Conservation (phyloP, 805 yeast genomes). For the Saccharomycopsis fibuligera region DNA sequence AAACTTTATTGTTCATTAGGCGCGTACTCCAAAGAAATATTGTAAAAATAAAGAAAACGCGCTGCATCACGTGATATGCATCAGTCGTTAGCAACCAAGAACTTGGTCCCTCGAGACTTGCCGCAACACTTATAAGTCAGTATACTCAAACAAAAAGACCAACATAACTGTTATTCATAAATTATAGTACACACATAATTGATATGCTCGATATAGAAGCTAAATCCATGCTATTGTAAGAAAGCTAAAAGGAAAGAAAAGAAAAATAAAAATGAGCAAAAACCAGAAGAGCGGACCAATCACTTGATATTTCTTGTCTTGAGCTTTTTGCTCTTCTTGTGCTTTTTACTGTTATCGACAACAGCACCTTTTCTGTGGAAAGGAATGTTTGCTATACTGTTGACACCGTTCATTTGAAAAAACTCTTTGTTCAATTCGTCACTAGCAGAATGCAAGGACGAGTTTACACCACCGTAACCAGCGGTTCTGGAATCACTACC, state of each 20-base stretch:
- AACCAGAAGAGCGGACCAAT: not conserved
- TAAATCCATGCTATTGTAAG: too few species aligned
- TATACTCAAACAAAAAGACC: too few species aligned
- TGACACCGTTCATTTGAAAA: slow-evolving; percentile 59
- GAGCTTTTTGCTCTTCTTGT: slow-evolving; percentile 56
- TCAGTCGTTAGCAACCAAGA: too few species aligned
- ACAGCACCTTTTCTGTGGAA: slow-evolving; percentile 50
- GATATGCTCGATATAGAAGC: too few species aligned
- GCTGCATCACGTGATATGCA: too few species aligned
- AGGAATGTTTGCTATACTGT: slow-evolving; percentile 62
- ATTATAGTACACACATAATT: too few species aligned
- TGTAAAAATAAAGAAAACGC: too few species aligned
- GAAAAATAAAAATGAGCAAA: not conserved
- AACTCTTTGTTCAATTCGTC: slow-evolving; percentile 83
- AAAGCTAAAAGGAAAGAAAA: not conserved
- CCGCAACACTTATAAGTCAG: too few species aligned
- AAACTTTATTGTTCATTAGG: too few species aligned
- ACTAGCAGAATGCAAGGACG: slow-evolving; percentile 70
- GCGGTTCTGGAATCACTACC: slow-evolving; percentile 38
- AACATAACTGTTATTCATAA: too few species aligned
- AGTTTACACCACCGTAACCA: slow-evolving; percentile 77
- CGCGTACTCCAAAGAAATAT: too few species aligned
- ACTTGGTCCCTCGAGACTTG: too few species aligned
- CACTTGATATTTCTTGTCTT: slow-evolving; percentile 25
- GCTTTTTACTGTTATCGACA: slow-evolving; percentile 39